Percentiles rank a stretch among this genome's conserved stretches.
Evolutionary conservation across 2,329 filamentous ascomycete species (phyloP).

Genomic region (Xylaria sp.): DNA sequence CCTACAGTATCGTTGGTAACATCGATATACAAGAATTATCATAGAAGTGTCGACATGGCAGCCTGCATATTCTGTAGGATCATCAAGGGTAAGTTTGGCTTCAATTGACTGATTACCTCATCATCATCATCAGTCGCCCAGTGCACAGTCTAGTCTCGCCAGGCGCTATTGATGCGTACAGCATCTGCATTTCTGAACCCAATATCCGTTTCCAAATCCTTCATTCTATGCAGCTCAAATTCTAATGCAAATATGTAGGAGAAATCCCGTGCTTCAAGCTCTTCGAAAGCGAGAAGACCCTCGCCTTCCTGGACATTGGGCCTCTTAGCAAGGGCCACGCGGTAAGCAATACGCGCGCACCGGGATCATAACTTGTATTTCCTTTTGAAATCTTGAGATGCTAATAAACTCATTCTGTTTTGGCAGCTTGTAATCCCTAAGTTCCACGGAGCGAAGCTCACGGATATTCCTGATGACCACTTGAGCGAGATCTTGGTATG

Average conservation of each 20-base stretch:
- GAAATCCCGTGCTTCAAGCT: conserved; percentile 98
- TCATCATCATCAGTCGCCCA: background rate
- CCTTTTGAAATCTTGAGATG: background rate
- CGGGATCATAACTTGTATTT: background rate
- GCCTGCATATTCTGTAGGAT: conserved; percentile 98
- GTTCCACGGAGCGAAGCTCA: conserved; percentile 89
- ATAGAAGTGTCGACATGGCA: conserved; percentile 61
- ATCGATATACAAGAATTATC: conserved; percentile 26
- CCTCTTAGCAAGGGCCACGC: conserved; percentile 90
- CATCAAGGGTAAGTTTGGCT: conserved; percentile 76
- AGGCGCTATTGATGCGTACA: too few relatives aligned
- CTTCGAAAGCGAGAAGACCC: conserved; percentile 90
- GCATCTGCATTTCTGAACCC: background rate
- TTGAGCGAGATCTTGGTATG: conserved; percentile 81
- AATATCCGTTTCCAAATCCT: background rate
- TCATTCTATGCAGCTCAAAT: background rate
- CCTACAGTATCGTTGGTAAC: background rate
- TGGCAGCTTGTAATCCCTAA: conserved; percentile 93
- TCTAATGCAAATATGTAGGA: conserved; percentile 62
- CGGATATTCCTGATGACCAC: conserved; percentile 91
- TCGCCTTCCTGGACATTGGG: conserved; percentile 96
- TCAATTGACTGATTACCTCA: background rate
- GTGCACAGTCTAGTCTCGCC: background rate
- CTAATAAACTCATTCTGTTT: background rate
- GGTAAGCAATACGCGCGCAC: conserved; percentile 63